A percentile compares a stretch with the other conserved stretches of the same genome.
Conservation (phyloP, 176 grass and related monocot species). For the Tillandsia fasciculata region DNA sequence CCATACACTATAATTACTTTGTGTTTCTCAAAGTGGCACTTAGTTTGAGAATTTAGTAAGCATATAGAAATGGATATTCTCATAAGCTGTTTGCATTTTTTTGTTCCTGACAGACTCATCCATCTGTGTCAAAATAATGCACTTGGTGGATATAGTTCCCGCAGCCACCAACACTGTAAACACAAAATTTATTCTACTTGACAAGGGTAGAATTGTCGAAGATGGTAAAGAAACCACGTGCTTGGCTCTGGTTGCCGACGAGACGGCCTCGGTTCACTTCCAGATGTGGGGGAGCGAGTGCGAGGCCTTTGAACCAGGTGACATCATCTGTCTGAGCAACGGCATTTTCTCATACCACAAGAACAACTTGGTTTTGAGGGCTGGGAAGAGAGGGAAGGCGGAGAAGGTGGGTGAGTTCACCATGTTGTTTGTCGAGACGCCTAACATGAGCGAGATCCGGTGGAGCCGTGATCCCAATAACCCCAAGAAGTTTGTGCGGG, state of each 20-base stretch:
- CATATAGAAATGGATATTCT: not conserved
- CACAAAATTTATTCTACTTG: conserved; percentile 58
- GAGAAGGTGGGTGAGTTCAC: conserved; percentile 70
- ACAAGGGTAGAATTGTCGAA: conserved; percentile 25
- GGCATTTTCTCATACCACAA: conserved; percentile 79
- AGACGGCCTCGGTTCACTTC: conserved; percentile 62
- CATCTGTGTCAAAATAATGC: conserved; percentile 3
- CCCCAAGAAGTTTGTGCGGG: conserved; percentile 41
- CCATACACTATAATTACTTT: no score
- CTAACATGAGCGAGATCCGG: conserved; percentile 80
- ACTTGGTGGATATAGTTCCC: conserved; percentile 52
- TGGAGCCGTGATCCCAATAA: conserved; percentile 28
- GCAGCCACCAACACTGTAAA: conserved; percentile 69
- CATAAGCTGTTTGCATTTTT: not conserved
- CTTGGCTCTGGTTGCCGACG: conserved; percentile 55
- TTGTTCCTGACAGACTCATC: conserved; percentile 5
- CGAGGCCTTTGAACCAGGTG: conserved; percentile 53
- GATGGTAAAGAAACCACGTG: conserved; percentile 42
- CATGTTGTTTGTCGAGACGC: conserved; percentile 76
- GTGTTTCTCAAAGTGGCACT: no score
- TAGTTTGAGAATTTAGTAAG: not conserved
- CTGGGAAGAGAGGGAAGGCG: conserved; percentile 41
- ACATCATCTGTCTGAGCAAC: conserved; percentile 50
- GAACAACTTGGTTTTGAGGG: conserved; percentile 43
- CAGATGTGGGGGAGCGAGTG: conserved; percentile 74